Evolutionary conservation across 352 stramenopile genomes (phyloP).

Genomic region (Pythium scleroteichum): DNA sequence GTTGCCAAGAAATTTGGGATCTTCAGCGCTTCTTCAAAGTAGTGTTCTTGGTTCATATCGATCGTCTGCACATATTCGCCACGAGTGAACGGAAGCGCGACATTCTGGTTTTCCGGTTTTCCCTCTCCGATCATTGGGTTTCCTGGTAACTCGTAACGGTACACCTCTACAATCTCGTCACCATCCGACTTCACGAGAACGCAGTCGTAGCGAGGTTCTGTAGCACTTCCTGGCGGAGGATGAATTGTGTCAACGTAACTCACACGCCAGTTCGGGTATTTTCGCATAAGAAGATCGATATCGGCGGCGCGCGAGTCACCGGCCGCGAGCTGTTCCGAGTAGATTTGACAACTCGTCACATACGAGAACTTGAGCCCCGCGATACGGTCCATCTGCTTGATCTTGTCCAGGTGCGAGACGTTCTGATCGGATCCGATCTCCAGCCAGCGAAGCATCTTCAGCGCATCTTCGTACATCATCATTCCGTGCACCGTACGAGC

Average conservation of each 20-base stretch:
- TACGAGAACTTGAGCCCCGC: slow-evolving; percentile 88
- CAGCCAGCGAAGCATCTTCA: slow-evolving; percentile 88
- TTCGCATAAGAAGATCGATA: slow-evolving; percentile 97
- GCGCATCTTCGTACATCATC: slow-evolving; percentile 90
- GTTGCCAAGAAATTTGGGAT: slow-evolving; percentile 88
- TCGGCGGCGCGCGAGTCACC: slow-evolving; percentile 88
- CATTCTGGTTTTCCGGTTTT: slow-evolving; percentile 89
- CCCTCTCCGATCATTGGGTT: slow-evolving; percentile 84
- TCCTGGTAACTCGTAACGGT: slow-evolving; percentile 83
- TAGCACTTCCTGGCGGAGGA: slow-evolving; percentile 62
- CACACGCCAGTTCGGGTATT: slow-evolving; percentile 94
- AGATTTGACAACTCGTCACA: slow-evolving; percentile 89
- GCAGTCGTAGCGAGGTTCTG: slow-evolving; percentile 75
- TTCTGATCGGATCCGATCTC: slow-evolving; percentile 85
- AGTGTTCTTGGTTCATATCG: slow-evolving; percentile 91
- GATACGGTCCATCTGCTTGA: slow-evolving; percentile 89
- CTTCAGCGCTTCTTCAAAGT: slow-evolving; percentile 89
- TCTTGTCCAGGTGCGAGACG: slow-evolving; percentile 87
- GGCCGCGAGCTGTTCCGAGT: slow-evolving; percentile 74
- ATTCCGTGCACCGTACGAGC: slow-evolving; percentile 87
- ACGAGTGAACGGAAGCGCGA: slow-evolving; percentile 82
- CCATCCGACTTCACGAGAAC: slow-evolving; percentile 83
- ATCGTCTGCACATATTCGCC: slow-evolving; percentile 90
- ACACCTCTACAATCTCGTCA: slow-evolving; percentile 87
- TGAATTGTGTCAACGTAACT: slow-evolving; percentile 88